Base-by-base conservation (phyloP, 1,284 basidiomycete species). In the Puccinia coronata region DNA sequence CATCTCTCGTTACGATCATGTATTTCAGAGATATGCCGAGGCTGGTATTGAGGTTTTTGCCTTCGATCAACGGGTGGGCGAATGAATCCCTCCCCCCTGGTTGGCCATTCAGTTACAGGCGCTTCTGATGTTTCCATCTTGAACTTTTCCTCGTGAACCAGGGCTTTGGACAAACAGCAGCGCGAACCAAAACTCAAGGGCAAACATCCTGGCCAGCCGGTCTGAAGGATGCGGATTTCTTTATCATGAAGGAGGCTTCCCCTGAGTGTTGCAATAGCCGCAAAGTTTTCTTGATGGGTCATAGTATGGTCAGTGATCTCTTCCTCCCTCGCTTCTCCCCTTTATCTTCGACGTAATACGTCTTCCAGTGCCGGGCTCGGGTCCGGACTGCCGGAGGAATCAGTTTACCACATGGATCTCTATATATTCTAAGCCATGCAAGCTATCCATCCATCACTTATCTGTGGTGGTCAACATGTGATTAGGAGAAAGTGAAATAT, bases 221-320 rank as follows among this genome's bases (percentile, higher is more conserved):
- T 82, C 84, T 87, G 39, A 82, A 82, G 69, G 87, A 88, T 82
- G 82, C 87, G 2, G 84, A 85, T 78, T 83, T 81, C 79, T 85
- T 87, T 79, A 80, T 87, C 36, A 81, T 83, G 36, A 82, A 85
- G 1, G 83, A 84, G 47, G 49, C 36, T 4, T 5, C 41, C 2
- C 49, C 55, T 39, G 53, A 79, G 18, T 36, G 18, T 18, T 83
- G 84, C 6, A 51, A 51, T 28, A 49, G 70, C 34, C 70, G 43
- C 51, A 83, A 84, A n/a, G 82, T 88, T 43, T 88, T 85, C 82
- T 78, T 87, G 43, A 83, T 85, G 65, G 87, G 87, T 8, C 87
- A 88, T 82, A 86, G 85, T 76, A 88, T 87, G 87, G 86, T 83
- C 39, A 67, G 65, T 43, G 23, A 67, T 70, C n/a, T 39, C 36